Evolutionary conservation across 306 rosid genomes (phyloP), one percentile per base, ranked within the genome.

Genomic region (Cicer bijugum): DNA sequence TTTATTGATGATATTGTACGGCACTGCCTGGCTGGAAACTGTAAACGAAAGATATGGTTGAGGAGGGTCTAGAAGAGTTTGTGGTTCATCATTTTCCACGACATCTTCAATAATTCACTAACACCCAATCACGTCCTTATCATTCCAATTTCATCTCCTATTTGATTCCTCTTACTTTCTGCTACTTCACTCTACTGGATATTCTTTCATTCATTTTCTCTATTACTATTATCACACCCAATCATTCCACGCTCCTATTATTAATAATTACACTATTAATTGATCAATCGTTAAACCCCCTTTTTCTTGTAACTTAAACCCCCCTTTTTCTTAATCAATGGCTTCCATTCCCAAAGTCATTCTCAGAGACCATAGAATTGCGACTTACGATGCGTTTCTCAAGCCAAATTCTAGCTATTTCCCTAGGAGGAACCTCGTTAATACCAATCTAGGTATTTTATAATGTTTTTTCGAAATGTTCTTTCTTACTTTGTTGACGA

Each of bases 331-430:
- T 46, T 48, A 85, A 75, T 72, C 39, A 73, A 89, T 91, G 95
- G 85, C 91, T 61, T 87, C 91, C 81, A 71, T 87, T 51, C 81
- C 96, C 44, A 78, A 82, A 55, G 11, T 78, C 67, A 84, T 84
- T 82, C 62, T 82, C 83, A 83, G 78, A 58, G 90, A 85, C 72
- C 77, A 80, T 75, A 81, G 67, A 71, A 11, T 81, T 2, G 76
- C 71, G 12, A 11, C 82, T 1, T 48, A 28, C 65, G 76, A 84
- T 64, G 53, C 84, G 12, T 45, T 84, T 20, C 80, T 23, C 60
- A 78, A 78, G 20, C 80, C 84, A 2, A 71, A 35, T 63, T 72
- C 70, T 78, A 72, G 12, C n/a, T 8, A 75, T 39, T 72, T 82
- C 6, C 46, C 82, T 50, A 51, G 74, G 58, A 76, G 23, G 71